phyloP scores from a whole-genome alignment of 345 rosid species.

The Camelina neglecta region DNA sequence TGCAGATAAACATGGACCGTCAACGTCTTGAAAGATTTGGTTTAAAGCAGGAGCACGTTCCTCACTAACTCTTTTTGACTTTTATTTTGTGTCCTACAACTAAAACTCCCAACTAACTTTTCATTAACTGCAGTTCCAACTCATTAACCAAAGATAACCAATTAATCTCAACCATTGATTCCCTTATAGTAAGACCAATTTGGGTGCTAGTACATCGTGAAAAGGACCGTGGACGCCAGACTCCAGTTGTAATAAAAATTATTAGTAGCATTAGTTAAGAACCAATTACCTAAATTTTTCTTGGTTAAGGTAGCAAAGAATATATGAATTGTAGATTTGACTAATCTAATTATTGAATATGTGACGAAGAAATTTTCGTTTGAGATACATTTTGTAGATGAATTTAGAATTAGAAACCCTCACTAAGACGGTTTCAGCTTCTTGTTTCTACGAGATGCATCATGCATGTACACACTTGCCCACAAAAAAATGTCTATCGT shows the following conservation, averaged over 20 bases:
- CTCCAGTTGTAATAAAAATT: constrained; percentile 14
- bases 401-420: neutral
- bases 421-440: neutral
- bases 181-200: constrained; percentile 24
- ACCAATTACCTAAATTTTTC: constrained; percentile 8
- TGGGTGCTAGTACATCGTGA: constrained; percentile 18
- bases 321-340: constrained; percentile 12
- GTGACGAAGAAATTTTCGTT: neutral
- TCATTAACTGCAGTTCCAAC: constrained; percentile 30
- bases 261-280: neutral
- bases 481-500: neutral
- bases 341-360: neutral
- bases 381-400: neutral
- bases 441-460: neutral
- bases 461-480: neutral
- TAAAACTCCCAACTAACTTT: constrained; percentile 39
- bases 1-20: constrained; percentile 31
- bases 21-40: constrained; percentile 32
- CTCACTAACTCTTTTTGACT: constrained; percentile 40
- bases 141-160: constrained; percentile 17
- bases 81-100: constrained; percentile 24
- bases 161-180: constrained; percentile 25
- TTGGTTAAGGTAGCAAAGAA: neutral
- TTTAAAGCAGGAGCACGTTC: constrained; percentile 43
- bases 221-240: constrained; percentile 1